phyloP scores from a whole-genome alignment of 805 yeast species.

The Wickerhamiella hasegawae region DNA sequence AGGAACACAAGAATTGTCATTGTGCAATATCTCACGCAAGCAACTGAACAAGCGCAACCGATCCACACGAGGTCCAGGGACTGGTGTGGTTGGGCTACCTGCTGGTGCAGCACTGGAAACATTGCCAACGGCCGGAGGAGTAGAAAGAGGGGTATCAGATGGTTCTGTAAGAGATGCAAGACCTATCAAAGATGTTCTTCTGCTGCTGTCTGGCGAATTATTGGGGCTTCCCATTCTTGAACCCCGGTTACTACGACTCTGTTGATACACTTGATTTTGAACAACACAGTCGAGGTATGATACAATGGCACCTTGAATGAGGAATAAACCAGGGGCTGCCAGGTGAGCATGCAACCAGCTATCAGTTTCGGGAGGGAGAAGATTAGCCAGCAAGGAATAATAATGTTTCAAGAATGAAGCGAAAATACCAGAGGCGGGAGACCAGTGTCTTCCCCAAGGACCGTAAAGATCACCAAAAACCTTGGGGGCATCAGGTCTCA shows the following conservation, averaged over 20 bases:
- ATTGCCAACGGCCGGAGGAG: background rate
- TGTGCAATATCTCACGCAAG: constrained; percentile 25
- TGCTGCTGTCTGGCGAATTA: too few species aligned
- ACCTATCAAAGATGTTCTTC: too few species aligned
- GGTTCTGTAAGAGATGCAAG: background rate
- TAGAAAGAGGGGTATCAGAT: background rate
- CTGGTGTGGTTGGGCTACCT: too few species aligned
- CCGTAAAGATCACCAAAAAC: constrained; percentile 15
- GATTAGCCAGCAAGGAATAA: constrained; percentile 20
- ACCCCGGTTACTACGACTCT: too few species aligned
- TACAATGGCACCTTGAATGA: constrained; percentile 17
- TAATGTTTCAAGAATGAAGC: constrained; percentile 28
- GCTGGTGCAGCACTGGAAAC: too few species aligned
- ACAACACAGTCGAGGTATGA: constrained; percentile 13
- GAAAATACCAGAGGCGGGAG: constrained; percentile 23
- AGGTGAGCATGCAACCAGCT: constrained; percentile 9
- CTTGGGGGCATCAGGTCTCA: constrained; percentile 8
- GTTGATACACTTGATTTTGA: background rate
- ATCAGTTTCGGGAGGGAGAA: constrained; percentile 11
- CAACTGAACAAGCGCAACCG: constrained; percentile 20
- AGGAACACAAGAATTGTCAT: constrained; percentile 19
- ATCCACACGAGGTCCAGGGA: constrained; percentile 15
- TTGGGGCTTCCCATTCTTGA: too few species aligned
- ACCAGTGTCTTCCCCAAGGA: constrained; percentile 24
- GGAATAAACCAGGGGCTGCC: constrained; percentile 20